Percentiles rank a stretch among this genome's conserved stretches.
Conservation (phyloP, 306 rosid species). For the Vigna angularis region DNA sequence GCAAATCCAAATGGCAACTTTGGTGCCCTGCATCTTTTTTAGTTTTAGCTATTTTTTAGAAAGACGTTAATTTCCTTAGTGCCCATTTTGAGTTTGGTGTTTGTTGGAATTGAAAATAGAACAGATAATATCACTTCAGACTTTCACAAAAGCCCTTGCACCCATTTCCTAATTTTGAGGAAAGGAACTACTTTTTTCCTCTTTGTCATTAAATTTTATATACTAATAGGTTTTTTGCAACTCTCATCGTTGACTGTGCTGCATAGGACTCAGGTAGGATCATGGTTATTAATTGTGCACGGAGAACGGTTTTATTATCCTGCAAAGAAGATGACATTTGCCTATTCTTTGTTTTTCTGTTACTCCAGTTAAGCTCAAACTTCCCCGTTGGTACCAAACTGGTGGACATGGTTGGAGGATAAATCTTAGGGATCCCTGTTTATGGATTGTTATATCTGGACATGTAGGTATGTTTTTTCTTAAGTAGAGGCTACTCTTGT, state of each 20-base stretch:
- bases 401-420: slow-evolving; percentile 52
- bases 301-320: neutral
- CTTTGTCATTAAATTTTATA: slow-evolving; percentile 4
- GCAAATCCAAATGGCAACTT: slow-evolving; percentile 6
- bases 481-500: slow-evolving; percentile 3
- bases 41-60: neutral
- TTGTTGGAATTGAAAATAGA: slow-evolving; percentile 31
- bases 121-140: neutral
- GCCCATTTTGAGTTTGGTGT: slow-evolving; percentile 30
- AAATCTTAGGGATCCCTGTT: slow-evolving; percentile 50
- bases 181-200: neutral
- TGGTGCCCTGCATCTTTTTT: neutral
- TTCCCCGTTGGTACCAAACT: slow-evolving; percentile 34
- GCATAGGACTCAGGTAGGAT: neutral
- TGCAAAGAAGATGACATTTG: slow-evolving; percentile 10
- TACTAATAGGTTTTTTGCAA: neutral
- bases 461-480: slow-evolving; percentile 55
- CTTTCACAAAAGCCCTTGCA: neutral
- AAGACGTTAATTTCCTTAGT: neutral
- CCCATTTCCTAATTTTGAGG: slow-evolving; percentile 4
- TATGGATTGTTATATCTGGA: slow-evolving; percentile 64
- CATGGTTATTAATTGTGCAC: slow-evolving; percentile 9
- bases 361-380: slow-evolving; percentile 50
- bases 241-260: slow-evolving; percentile 25
- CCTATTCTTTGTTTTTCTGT: slow-evolving; percentile 31